Evolutionary conservation across 305 asterid genomes (phyloP), one percentile per base, ranked within the genome.

Genomic region (Fraxinus floribunda): DNA sequence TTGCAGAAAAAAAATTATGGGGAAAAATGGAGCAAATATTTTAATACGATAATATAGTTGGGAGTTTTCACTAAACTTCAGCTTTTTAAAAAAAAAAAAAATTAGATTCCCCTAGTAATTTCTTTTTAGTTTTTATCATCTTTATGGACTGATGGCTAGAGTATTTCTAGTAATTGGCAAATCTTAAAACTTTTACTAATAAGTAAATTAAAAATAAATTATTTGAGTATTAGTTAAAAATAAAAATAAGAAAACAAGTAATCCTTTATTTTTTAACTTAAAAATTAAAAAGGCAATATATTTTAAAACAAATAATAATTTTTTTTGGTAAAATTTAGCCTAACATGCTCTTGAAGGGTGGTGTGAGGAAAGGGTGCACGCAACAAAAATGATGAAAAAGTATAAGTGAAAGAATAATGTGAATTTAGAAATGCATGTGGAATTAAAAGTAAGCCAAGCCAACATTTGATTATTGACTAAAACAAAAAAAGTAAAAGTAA

Each of bases 391-490:
- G 76, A 71, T 32, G 74, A 66, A 66, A 6, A 71, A 32, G 76
- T 34, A 71, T 15, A 32, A 71, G 76, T 32, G 44, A 30, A 70
- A 30, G 44, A 32, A 32, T 71, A 71, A 13, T 71, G 44, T 71
- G 41, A 26, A 70, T 70, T 30, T 30, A 70, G 38, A 70, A 70
- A 24, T 70, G 39, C 75, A 71, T 71, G 24, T 71, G 22, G 76
- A 66, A 66, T 66, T 3, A 24, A 66, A 66, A 66, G 74, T 66
- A 64, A 24, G 73, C 73, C 75, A 70, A 70, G 60, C 52, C 52
- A 44, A 44, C 75, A 70, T 80, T 81, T 80, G 88, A 82, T 85
- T 62, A 83, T 80, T 87, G 90, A 77, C 75, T 84, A 74, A 76
- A 76, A 64, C 2, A 49, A 77, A 75, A 22, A 76, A 46, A 70